Percentiles rank a stretch among this genome's conserved stretches.
Evolutionary conservation across 257 asterid species (phyloP).

Genomic region (Solanum arcanum): DNA sequence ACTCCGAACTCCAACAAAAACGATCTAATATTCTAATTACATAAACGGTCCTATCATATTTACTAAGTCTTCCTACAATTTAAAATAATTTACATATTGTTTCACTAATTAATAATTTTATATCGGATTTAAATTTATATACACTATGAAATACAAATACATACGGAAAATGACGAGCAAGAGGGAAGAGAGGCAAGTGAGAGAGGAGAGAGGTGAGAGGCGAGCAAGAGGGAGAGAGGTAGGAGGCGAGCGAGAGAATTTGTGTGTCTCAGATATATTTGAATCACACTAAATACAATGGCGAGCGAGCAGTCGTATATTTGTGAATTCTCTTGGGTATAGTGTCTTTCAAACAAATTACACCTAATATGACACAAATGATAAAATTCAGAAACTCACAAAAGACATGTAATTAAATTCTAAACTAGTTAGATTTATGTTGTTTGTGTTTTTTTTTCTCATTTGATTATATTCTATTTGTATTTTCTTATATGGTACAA

Average conservation of each 20-base stretch:
- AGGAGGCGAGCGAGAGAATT: too few relatives aligned
- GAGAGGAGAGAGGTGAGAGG: not conserved
- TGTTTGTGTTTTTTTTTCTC: not conserved
- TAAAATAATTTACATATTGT: too few relatives aligned
- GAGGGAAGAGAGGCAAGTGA: too few relatives aligned
- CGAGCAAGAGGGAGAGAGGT: not conserved
- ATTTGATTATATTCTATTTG: not conserved
- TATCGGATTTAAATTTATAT: too few relatives aligned
- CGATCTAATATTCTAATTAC: not conserved
- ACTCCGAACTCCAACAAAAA: too few relatives aligned
- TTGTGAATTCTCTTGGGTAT: not conserved
- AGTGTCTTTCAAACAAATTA: not conserved
- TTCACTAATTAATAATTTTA: too few relatives aligned
- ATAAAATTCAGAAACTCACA: not conserved
- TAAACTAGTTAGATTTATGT: not conserved
- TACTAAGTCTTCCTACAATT: not conserved
- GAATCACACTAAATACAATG: too few relatives aligned
- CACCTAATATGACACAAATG: not conserved
- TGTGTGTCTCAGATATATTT: too few relatives aligned
- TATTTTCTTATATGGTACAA: not conserved
- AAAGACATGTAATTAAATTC: not conserved
- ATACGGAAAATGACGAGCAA: not conserved
- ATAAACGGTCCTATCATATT: not conserved
- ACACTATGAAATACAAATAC: not conserved
- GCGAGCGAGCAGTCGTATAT: not conserved